A percentile compares a stretch with the other conserved stretches of the same genome.
Evolutionary conservation across 257 asterid species (phyloP).

Genomic region (Cordia subcordata): DNA sequence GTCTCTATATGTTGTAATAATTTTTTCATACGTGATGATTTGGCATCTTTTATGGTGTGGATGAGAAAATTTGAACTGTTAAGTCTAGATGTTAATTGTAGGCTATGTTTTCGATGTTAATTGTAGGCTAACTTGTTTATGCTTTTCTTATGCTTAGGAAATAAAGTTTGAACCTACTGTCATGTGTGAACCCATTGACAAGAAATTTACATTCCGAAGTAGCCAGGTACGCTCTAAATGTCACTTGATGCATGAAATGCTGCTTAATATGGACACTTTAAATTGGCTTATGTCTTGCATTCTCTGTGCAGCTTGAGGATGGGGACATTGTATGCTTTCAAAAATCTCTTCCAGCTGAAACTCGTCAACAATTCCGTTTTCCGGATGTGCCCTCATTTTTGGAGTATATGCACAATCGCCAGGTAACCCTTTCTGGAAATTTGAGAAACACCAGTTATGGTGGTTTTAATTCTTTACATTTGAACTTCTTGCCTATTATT

Average conservation of each 20-base stretch:
- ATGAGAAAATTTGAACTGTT: no score
- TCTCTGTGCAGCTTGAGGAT: conserved; percentile 57
- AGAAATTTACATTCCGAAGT: conserved; percentile 42
- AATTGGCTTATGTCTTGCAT: conserved; percentile 7
- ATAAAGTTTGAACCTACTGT: conserved; percentile 73
- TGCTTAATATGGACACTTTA: background rate
- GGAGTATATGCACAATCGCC: conserved; percentile 73
- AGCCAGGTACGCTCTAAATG: conserved; percentile 41
- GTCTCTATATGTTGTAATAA: no score
- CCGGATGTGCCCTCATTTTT: conserved; percentile 69
- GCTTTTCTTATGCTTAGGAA: conserved; percentile 42
- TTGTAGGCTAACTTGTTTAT: no score
- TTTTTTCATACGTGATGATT: no score
- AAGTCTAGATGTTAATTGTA: no score
- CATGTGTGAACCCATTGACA: conserved; percentile 70
- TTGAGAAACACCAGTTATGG: background rate
- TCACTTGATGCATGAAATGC: background rate
- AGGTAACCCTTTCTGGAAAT: conserved; percentile 25
- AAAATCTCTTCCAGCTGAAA: conserved; percentile 46
- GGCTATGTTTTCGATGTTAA: no score
- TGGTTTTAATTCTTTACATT: background rate
- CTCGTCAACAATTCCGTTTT: conserved; percentile 43
- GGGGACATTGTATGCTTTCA: conserved; percentile 81
- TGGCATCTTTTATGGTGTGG: no score
- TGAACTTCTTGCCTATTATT: no score